Base-by-base conservation (phyloP, 169 alveolate genomes). In the Eimeria acervulina region DNA sequence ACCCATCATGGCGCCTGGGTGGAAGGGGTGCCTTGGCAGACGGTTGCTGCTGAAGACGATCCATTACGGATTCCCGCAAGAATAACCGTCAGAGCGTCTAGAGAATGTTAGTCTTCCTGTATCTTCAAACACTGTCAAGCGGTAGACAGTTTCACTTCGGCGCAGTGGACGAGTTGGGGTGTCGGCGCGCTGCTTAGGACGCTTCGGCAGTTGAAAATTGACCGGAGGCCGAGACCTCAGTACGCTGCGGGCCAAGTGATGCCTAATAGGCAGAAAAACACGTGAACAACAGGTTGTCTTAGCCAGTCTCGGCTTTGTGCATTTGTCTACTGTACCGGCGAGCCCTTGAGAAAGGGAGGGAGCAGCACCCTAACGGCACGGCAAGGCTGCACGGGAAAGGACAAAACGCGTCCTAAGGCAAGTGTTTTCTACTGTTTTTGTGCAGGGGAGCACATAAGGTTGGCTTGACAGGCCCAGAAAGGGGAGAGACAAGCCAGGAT, bases 381-480 rank as follows among this genome's bases (percentile, higher is more conserved):
- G 55, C n/a, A 38, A 76, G 61, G 63, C 59, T 42, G 59, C 63
- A 42, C 19, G 63, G 63, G 87, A 76, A 44, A 7, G 87, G 63
- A 21, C 63, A 38, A 40, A 40, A 40, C 59, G 63, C 23, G 63
- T 76, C 61, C 36, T 26, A 42, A 42, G 61, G 59, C 87, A 76
- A 76, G 38, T n/a, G 26, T 26, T 47, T 81, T 81, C 90, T 52
- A 47, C 90, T 81, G 90, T 81, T 81, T 78, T 81, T 52, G 90
- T 81, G 51, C 90, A 40, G 33, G 51, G 28, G n/a, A 81, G 44
- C 90, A 81, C 90, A 81, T 15, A 52, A 17, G 90, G 17, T 26
- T 40, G 42, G 26, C 44, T 81, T 81, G 28, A 33, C 52, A 47
- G 47, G 61, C 38, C 28, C 31, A 52, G 28, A 19, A 44, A n/a